Percentiles rank a stretch among this genome's conserved stretches.
These are phyloP conservation scores for Colletotrichum chlorophyti DNA, from an alignment of 2,329 filamentous ascomycete genomes.

Conservation along the genomic window DNA sequence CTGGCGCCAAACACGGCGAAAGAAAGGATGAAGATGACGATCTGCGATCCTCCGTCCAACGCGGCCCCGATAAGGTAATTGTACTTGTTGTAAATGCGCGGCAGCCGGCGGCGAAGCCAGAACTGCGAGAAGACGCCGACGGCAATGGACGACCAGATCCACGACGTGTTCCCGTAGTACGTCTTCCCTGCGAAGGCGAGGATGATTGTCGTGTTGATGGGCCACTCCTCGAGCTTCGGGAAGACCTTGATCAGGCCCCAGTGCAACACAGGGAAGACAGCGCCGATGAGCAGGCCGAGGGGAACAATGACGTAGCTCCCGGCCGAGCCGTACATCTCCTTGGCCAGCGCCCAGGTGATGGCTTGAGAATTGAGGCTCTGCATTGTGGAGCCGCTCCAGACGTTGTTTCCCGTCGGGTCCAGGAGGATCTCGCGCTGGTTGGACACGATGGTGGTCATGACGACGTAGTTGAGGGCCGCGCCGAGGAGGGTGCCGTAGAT, in stretches of 20 bases:
- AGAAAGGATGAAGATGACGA: conserved; percentile 36
- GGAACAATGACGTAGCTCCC: conserved; percentile 45
- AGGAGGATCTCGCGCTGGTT: conserved; percentile 48
- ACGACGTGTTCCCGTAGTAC: conserved; percentile 45
- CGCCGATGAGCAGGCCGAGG: conserved; percentile 48
- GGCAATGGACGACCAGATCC: conserved; percentile 40
- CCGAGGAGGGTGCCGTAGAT: conserved; percentile 48
- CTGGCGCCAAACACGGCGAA: conserved; percentile 35
- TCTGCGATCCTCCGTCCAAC: conserved; percentile 35
- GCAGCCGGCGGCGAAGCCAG: conserved; percentile 33
- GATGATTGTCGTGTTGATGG: conserved; percentile 48
- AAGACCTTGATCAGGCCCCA: conserved; percentile 37
- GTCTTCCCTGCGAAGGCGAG: conserved; percentile 46
- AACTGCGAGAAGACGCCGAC: conserved; percentile 40
- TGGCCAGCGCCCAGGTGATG: conserved; percentile 41
- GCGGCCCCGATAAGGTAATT: conserved; percentile 37
- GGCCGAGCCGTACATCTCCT: conserved; percentile 48
- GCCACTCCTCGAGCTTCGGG: conserved; percentile 35
- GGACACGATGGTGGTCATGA: conserved; percentile 52
- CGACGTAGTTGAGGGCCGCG: conserved; percentile 51
- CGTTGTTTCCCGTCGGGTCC: conserved; percentile 47
- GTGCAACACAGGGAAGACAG: conserved; percentile 45
- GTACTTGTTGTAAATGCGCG: conserved; percentile 35
- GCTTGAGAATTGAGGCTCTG: conserved; percentile 50
- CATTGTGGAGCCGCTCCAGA: conserved; percentile 56